Evolutionary conservation across 2,329 filamentous ascomycete species (phyloP).

Genomic region (Sporothrix brasiliensis): DNA sequence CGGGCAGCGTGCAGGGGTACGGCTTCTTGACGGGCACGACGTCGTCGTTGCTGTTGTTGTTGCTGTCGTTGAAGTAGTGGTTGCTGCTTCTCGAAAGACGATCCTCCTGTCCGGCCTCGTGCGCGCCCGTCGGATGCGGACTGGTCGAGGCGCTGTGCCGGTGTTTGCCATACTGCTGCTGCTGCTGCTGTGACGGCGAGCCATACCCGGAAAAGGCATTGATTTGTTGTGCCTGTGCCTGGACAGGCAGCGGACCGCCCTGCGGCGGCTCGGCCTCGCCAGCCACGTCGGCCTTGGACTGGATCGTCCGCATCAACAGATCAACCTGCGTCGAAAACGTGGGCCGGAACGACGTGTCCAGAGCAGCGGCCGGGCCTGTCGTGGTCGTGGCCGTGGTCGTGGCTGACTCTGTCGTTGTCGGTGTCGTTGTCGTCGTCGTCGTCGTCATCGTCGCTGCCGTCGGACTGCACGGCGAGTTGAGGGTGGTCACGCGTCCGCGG

Average conservation of each 20-base stretch:
- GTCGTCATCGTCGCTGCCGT: constrained; percentile 47
- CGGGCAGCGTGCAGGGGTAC: constrained; percentile 66
- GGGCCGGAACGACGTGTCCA: constrained; percentile 42
- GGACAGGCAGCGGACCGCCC: constrained; percentile 50
- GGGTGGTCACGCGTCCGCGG: background rate
- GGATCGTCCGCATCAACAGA: constrained; percentile 84
- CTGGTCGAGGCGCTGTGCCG: constrained; percentile 8
- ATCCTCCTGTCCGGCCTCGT: background rate
- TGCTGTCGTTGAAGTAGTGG: background rate
- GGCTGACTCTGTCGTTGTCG: too few relatives aligned
- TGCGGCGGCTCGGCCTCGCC: constrained; percentile 36
- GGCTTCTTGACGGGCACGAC: constrained; percentile 34
- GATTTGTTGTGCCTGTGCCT: background rate
- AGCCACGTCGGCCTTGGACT: constrained; percentile 59
- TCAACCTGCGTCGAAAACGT: constrained; percentile 83
- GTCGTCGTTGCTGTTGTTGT: background rate
- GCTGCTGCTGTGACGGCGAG: constrained; percentile 20
- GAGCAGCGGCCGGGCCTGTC: background rate
- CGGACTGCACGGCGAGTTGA: constrained; percentile 2
- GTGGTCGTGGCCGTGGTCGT: constrained; percentile 47
- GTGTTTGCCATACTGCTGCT: background rate
- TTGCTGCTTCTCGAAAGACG: background rate
- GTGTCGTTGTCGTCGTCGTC: constrained; percentile 46
- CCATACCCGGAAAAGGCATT: background rate
- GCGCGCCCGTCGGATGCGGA: background rate